Percentiles rank a stretch among this genome's conserved stretches.
Conservation (phyloP, 78 protist genomes). For the Guillardia theta region DNA sequence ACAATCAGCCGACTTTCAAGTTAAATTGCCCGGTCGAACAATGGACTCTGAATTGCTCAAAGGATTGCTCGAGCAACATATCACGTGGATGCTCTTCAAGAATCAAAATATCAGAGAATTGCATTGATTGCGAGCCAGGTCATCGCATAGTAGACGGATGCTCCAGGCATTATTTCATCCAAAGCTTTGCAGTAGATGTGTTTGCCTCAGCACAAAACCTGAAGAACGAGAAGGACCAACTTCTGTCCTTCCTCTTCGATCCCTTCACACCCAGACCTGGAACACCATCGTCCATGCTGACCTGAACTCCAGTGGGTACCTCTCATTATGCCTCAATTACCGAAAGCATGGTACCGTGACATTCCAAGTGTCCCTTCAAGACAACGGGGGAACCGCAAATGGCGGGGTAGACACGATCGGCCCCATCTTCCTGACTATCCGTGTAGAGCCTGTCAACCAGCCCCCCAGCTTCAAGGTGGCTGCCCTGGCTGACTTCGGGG, state of each 20-base stretch:
- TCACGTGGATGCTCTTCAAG: background rate
- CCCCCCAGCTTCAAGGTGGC: background rate
- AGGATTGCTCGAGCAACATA: background rate
- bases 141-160: background rate
- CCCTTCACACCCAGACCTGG: background rate
- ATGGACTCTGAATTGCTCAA: background rate
- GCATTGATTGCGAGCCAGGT: background rate
- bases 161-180: background rate
- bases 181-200: background rate
- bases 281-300: background rate
- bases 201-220: background rate
- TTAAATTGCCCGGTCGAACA: background rate
- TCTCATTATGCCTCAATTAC: background rate
- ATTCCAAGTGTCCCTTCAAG: background rate
- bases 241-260: background rate
- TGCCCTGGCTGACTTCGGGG: no score
- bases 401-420: background rate
- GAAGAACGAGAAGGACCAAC: background rate
- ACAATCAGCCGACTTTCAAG: background rate
- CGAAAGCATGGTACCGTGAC: background rate
- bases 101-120: background rate
- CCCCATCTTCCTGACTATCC: background rate
- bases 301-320: background rate
- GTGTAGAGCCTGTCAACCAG: background rate
- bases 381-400: background rate